A percentile compares a stretch with the other conserved stretches of the same genome.
Conservation (phyloP, 2,329 filamentous ascomycete genomes). For the Stagonosporopsis chrysanthemi region DNA sequence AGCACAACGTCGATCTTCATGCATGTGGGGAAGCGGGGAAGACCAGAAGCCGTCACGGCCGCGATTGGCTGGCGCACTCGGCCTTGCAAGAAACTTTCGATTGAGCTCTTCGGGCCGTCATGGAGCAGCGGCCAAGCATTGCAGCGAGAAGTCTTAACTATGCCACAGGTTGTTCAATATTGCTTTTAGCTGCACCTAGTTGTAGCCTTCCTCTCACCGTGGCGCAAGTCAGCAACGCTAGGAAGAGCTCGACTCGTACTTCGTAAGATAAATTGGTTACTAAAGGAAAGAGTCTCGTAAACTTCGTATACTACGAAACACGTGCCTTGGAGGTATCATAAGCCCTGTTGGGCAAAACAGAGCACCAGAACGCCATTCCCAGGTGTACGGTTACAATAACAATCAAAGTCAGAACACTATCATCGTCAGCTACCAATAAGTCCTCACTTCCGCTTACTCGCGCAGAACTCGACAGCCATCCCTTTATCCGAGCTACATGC, state of each 20-base stretch:
- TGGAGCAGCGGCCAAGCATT: conserved; percentile 3
- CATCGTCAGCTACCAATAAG: not conserved
- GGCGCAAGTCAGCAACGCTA: not conserved
- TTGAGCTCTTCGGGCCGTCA: not conserved
- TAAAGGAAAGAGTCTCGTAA: not conserved
- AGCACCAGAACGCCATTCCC: not conserved
- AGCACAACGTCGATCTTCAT: conserved; percentile 2
- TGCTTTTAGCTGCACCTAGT: not conserved
- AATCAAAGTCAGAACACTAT: not conserved
- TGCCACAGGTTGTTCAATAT: no score
- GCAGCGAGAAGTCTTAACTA: not conserved
- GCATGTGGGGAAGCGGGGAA: conserved; percentile 18
- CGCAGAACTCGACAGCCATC: conserved; percentile 31
- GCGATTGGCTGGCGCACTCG: not conserved
- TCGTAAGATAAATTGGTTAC: not conserved
- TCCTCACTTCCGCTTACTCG: conserved; percentile 19
- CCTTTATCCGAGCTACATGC: conserved; percentile 15
- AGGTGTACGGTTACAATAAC: not conserved
- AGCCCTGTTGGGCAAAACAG: not conserved
- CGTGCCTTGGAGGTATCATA: not conserved
- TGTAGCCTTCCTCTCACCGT: not conserved
- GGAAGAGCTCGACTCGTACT: no score
- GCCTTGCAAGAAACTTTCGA: not conserved
- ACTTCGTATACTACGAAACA: not conserved
- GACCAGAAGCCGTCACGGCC: not conserved